Evolutionary conservation across 2,329 filamentous ascomycete species (phyloP), one percentile per base, ranked within the genome.

Genomic region (Talaromyces marneffei): DNA sequence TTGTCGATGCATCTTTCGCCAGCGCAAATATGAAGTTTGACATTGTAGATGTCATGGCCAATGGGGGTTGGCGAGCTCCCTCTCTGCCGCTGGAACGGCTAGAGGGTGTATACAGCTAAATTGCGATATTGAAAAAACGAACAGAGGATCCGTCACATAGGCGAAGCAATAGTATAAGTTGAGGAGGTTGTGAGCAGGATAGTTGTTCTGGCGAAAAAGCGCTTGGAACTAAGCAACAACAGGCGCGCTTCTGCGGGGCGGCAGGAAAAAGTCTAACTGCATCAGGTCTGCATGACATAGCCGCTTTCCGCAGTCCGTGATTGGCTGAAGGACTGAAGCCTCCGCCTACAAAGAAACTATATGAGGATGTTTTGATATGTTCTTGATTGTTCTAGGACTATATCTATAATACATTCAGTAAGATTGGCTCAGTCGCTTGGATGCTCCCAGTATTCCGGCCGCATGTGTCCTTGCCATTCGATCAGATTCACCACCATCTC

Each of bases 401-500:
- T 4, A 4, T n/a, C 2, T 40, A 40, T 40, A 9, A 12, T 37
- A 25, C 35, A 55, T 10, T 40, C n/a, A 16, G 20, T 3, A 35
- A 55, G 3, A 12, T 9, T 54, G 16, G 8, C 23, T 55, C 20
- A 55, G 7, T 55, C 18, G 18, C 33, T 55, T 40, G 39, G 48
- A 46, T 60, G 37, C 25, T 60, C 58, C 37, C 53, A 57, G 10
- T 59, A 59, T 10, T 62, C 60, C 20, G 69, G 62, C 60, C 74
- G 67, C 62, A 74, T 67, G 46, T 70, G 66, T 31, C 76, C 64
- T 64, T 78, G 75, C 52, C 74, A 71, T 37, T 72, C 69, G 20
- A 78, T 66, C 65, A 78, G 66, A 55, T 67, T 69, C 18, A 73
- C 67, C 39, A 72, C 70, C 63, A 77, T 69, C 7, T 73, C 70